A percentile compares a stretch with the other conserved stretches of the same genome.
Evolutionary conservation across 2,329 filamentous ascomycete species (phyloP).

Genomic region (Cordyceps tenuipes): DNA sequence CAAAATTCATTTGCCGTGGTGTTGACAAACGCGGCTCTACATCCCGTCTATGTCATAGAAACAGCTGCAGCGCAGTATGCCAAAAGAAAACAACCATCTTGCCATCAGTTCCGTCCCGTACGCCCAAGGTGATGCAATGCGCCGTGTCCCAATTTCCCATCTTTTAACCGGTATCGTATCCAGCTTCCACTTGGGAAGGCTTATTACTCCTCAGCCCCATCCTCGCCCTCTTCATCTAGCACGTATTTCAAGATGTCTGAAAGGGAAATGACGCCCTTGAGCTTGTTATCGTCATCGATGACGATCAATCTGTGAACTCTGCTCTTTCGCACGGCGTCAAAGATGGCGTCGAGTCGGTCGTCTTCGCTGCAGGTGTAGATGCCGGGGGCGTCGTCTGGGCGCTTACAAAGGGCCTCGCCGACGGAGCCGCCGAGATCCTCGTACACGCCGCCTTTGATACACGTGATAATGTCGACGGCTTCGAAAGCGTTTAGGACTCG

Average conservation of each 20-base stretch:
- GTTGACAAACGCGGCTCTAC: background rate
- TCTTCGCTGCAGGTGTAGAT: conserved; percentile 94
- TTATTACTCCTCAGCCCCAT: conserved; percentile 21
- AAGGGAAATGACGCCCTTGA: conserved; percentile 84
- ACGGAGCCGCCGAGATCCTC: conserved; percentile 82
- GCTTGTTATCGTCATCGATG: conserved; percentile 78
- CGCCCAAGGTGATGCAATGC: conserved; percentile 8
- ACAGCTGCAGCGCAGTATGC: background rate
- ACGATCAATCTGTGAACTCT: conserved; percentile 89
- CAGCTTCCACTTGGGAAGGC: background rate
- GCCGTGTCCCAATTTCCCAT: background rate
- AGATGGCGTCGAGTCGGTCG: conserved; percentile 89
- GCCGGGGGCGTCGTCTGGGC: conserved; percentile 84
- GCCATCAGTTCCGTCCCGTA: background rate
- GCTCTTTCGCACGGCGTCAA: conserved; percentile 92
- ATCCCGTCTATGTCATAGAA: background rate
- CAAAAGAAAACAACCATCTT: conserved; percentile 1
- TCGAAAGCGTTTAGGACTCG: conserved; percentile 93
- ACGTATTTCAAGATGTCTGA: conserved; percentile 97
- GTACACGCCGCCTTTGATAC: conserved; percentile 89
- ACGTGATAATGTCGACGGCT: conserved; percentile 90
- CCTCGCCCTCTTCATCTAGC: conserved; percentile 64
- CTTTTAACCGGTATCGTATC: background rate
- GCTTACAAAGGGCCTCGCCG: conserved; percentile 79
- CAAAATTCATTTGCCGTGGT: background rate